Base-by-base conservation (phyloP, 345 rosid species). In the Punica granatum region DNA sequence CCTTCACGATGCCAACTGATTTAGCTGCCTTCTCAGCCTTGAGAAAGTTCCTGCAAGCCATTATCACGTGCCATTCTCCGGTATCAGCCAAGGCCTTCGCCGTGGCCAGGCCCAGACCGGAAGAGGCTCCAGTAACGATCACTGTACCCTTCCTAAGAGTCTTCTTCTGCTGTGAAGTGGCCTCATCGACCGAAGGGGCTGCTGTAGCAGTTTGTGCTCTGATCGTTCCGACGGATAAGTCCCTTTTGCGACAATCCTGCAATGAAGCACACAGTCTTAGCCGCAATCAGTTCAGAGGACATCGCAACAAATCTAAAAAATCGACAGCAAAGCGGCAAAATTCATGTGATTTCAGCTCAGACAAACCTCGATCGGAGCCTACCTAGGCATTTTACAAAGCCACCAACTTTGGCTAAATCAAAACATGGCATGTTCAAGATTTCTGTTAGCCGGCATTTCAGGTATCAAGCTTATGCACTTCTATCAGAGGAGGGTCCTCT, bases 1-100 rank as follows among this genome's bases (percentile, higher is more conserved):
- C 92, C 70, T 88, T 89, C 1, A 83, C 64, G 49, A 94, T 86
- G 69, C 99, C 99, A 26, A 84, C 84, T 0, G 99, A 83, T 69
- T 79, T 89, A 4, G 97, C 97, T 0, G 95, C 99, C 75, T 79
- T 88, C 76, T 94, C 92, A 0, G 96, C 80, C 77, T 90, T 93
- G 62, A 90, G 96, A 75, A 93, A 90, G 85, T 90, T 89, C 76
- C 97, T 84, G 80, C 98, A 92, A 36, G 97, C 98, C 96, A 92
- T 87, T 48, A 84, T 87, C 28, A 90, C 70, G 44, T 89, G 88
- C 96, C 96, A 88, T 71, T 92, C 90, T 43, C 95, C 96, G 21
- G 87, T 79, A 65, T 92, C 96, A 26, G 90, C 94, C 62, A 93
- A 74, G 49, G 97, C 88, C 84, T 87, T 93, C 15, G 97, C 92